A percentile compares a stretch with the other conserved stretches of the same genome.
phyloP scores from a whole-genome alignment of 208 protist species.

The Trypanosoma avium region DNA sequence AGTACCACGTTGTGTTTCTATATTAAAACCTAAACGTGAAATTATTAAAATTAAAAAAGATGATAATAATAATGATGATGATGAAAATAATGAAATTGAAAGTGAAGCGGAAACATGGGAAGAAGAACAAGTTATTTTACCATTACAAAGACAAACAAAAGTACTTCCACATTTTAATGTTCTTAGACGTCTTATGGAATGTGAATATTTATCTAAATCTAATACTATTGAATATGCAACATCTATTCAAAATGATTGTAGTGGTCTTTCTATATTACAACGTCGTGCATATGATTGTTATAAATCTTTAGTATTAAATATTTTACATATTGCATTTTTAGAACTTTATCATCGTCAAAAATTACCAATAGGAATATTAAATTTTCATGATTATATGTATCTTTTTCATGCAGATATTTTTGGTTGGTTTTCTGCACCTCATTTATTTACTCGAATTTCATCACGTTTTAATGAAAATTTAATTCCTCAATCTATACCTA shows the following conservation, averaged over 20 bases:
- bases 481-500: neutral
- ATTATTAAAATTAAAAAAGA: conserved; percentile 16
- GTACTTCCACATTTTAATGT: conserved; percentile 60
- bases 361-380: conserved; percentile 3
- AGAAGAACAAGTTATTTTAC: conserved; percentile 55
- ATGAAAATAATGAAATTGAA: conserved; percentile 31
- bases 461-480: neutral
- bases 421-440: conserved; percentile 59
- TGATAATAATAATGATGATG: conserved; percentile 6
- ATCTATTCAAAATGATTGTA: conserved; percentile 53
- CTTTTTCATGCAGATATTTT: conserved; percentile 42
- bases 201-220: conserved; percentile 45
- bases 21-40: conserved; percentile 29
- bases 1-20: conserved; percentile 21
- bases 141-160: conserved; percentile 36
- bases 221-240: conserved; percentile 40
- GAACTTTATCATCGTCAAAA: conserved; percentile 67
- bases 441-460: conserved; percentile 31
- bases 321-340: conserved; percentile 73
- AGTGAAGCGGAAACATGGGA: conserved; percentile 67
- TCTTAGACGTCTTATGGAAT: conserved; percentile 64
- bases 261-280: conserved; percentile 74
- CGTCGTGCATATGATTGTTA: conserved; percentile 70
- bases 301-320: conserved; percentile 61
- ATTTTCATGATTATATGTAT: conserved; percentile 57